A percentile compares a stretch with the other conserved stretches of the same genome.
These are phyloP conservation scores for Cutaneotrichosporon cavernicola DNA, from an alignment of 1,284 basidiomycete species.

Conservation along the genomic window DNA sequence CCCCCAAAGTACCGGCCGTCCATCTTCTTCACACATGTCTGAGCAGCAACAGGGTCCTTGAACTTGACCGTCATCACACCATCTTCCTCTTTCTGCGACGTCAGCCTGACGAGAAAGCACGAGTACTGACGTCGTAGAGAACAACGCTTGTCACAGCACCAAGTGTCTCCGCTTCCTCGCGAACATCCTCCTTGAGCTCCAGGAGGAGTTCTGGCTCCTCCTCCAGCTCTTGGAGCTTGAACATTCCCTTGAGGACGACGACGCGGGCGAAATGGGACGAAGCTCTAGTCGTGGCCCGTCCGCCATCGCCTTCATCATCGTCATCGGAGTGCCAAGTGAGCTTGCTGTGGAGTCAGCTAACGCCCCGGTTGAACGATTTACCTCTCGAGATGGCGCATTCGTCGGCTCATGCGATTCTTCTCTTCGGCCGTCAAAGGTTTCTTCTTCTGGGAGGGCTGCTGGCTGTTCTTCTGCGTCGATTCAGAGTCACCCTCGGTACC, in stretches of 20 bases:
- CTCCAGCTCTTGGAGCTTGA: conserved; percentile 80
- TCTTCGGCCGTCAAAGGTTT: conserved; percentile 67
- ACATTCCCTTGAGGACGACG: conserved; percentile 94
- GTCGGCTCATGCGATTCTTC: conserved; percentile 73
- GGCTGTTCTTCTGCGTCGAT: conserved; percentile 57
- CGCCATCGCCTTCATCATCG: conserved; percentile 37
- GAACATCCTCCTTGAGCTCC: conserved; percentile 31
- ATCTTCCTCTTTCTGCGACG: conserved; percentile 76
- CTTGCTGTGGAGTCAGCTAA: conserved; percentile 34
- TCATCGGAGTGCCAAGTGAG: conserved; percentile 49
- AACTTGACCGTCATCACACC: conserved; percentile 97
- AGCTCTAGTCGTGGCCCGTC: neutral
- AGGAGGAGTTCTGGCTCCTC: conserved; percentile 82
- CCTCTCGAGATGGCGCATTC: conserved; percentile 88
- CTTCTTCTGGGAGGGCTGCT: conserved; percentile 48
- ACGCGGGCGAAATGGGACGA: conserved; percentile 57
- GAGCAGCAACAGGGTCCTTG: conserved; percentile 78
- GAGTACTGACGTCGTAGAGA: conserved; percentile 81
- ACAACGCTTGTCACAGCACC: conserved; percentile 96
- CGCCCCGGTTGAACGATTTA: conserved; percentile 41
- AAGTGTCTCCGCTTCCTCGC: conserved; percentile 72
- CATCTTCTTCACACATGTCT: conserved; percentile 94
- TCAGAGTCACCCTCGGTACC: conserved; percentile 63
- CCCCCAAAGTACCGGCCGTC: conserved; percentile 89
- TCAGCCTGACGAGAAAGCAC: conserved; percentile 9